Percentiles rank a stretch among this genome's conserved stretches.
Conservation (phyloP, 345 rosid genomes). For the Syzygium aqueum region DNA sequence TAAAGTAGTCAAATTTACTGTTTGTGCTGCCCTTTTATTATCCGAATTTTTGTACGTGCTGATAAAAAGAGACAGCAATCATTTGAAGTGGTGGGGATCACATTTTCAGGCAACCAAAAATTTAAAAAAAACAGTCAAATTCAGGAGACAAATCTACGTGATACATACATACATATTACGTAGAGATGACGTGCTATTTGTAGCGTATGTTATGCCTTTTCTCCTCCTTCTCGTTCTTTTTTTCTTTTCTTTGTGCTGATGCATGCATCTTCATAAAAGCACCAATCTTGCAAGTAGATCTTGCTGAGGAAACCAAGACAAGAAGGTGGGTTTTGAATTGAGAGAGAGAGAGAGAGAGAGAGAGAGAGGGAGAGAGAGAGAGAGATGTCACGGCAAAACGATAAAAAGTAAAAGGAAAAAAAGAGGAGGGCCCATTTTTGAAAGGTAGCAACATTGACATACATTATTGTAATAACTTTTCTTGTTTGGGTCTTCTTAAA, state of each 20-base stretch:
- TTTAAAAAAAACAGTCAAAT: neutral
- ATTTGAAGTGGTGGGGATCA: neutral
- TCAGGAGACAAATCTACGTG: neutral
- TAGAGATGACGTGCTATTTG: neutral
- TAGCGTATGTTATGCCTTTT: neutral
- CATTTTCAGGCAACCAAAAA: neutral
- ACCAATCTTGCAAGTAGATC: neutral
- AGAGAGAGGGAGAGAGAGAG: neutral
- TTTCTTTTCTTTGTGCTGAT: neutral
- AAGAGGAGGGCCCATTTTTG: neutral
- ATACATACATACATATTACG: neutral
- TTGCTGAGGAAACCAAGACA: neutral
- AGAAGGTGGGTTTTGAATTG: neutral
- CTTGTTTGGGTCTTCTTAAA: conserved; percentile 3
- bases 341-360: neutral
- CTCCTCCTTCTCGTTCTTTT: neutral
- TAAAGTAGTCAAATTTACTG: neutral
- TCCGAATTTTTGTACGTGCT: neutral
- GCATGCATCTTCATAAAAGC: neutral
- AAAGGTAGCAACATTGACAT: neutral
- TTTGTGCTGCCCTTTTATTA: neutral
- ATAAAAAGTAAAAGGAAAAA: neutral
- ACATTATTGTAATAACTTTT: neutral
- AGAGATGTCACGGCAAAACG: neutral
- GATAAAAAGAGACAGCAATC: neutral